Evolutionary conservation across 2,329 filamentous ascomycete genomes (phyloP).

Genomic region (Tricladium varicosporioides): DNA sequence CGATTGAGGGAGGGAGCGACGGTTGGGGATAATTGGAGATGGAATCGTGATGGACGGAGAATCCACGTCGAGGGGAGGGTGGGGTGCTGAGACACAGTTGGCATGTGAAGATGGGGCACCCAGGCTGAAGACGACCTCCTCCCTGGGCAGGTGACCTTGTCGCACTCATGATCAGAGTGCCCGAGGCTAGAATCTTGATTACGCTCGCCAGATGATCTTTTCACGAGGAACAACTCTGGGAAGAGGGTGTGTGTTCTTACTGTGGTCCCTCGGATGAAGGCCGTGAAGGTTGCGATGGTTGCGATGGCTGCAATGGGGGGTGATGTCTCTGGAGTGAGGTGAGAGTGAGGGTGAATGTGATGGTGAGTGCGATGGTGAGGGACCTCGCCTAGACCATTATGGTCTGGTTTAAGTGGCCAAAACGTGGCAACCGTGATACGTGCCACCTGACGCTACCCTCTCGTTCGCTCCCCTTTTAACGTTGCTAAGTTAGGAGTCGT

Average conservation of each 20-base stretch:
- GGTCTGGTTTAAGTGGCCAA: not conserved
- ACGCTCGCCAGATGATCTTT: not conserved
- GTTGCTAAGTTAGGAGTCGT: not conserved
- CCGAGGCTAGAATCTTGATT: not conserved
- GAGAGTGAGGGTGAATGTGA: not conserved
- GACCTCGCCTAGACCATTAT: not conserved
- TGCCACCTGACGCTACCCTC: not conserved
- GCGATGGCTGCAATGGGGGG: too few species aligned
- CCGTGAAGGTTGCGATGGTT: too few species aligned
- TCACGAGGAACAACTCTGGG: not conserved
- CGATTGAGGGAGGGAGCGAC: not conserved
- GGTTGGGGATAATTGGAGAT: not conserved
- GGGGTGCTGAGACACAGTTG: constrained; percentile 1
- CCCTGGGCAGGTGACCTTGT: not conserved
- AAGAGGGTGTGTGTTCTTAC: not conserved
- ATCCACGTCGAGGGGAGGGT: not conserved
- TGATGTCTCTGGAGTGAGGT: too few species aligned
- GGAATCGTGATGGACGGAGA: not conserved
- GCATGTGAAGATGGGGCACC: constrained; percentile 4
- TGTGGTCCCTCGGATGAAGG: not conserved
- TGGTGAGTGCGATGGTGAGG: not conserved
- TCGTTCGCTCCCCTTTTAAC: too few species aligned
- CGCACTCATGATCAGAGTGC: not conserved
- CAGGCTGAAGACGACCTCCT: not conserved
- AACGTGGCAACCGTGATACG: not conserved